A percentile compares a stretch with the other conserved stretches of the same genome.
Evolutionary conservation across 2,329 filamentous ascomycete genomes (phyloP).

Genomic region (Fusarium torreyae): DNA sequence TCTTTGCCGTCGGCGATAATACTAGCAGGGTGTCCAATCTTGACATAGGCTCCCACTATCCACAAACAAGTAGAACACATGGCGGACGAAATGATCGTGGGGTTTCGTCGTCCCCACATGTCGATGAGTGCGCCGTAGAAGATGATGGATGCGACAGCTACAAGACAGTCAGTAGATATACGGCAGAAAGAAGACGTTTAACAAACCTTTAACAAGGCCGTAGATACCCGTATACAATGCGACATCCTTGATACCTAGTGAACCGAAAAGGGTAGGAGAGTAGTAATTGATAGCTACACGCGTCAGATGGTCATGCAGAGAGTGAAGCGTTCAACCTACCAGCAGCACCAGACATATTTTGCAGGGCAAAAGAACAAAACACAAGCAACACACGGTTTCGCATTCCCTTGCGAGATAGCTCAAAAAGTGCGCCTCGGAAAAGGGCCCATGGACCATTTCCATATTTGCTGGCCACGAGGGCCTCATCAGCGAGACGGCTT

Average conservation of each 20-base stretch:
- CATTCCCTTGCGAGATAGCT: constrained; percentile 59
- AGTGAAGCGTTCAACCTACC: constrained; percentile 35
- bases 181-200: rapidly evolving
- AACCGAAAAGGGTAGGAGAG: constrained; percentile 59
- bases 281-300: constrained; percentile 60
- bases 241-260: constrained; percentile 62
- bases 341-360: constrained; percentile 60
- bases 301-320: constrained; percentile 7
- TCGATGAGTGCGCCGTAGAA: constrained; percentile 60
- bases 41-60: constrained; percentile 68
- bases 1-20: constrained; percentile 61
- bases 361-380: constrained; percentile 57
- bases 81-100: constrained; percentile 64
- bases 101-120: constrained; percentile 57
- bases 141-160: constrained; percentile 58
- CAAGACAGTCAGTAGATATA: constrained; percentile 5
- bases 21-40: constrained; percentile 64
- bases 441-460: constrained; percentile 54
- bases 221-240: constrained; percentile 67
- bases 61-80: constrained; percentile 65
- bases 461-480: constrained; percentile 52
- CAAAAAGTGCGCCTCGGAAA: constrained; percentile 54
- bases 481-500: constrained; percentile 55
- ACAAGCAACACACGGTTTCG: constrained; percentile 58
- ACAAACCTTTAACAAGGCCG: constrained; percentile 59